Evolutionary conservation across 2,329 filamentous ascomycete species (phyloP).

Genomic region (Phoma sp.): DNA sequence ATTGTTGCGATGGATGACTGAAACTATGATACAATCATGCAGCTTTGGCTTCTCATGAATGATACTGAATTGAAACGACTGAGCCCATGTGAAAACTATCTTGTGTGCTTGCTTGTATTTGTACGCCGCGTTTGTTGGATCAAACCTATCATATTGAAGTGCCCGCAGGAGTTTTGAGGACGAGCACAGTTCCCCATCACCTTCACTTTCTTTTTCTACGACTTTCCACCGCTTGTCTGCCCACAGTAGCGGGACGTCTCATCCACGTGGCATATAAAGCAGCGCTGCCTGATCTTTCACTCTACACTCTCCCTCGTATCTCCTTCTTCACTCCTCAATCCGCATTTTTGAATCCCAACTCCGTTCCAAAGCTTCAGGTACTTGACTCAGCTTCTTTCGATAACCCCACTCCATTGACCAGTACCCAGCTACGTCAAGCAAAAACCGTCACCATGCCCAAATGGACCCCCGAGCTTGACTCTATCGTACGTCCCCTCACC

Average conservation of each 20-base stretch:
- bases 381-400: too few species aligned
- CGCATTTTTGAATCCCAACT: too few species aligned
- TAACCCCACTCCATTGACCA: too few species aligned
- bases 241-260: background rate
- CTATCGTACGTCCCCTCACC: background rate
- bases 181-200: background rate
- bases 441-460: background rate
- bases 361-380: too few species aligned
- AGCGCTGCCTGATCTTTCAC: background rate
- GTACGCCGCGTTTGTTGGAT: too few species aligned
- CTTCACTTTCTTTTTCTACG: background rate
- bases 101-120: too few species aligned
- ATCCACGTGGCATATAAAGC: background rate
- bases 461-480: constrained; percentile 15
- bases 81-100: too few species aligned
- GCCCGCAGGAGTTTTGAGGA: background rate
- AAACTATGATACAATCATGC: too few species aligned
- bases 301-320: background rate
- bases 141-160: background rate
- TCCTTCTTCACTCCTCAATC: too few species aligned
- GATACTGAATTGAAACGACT: too few species aligned
- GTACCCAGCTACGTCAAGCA: background rate
- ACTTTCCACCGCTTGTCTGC: background rate
- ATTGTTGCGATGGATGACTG: too few species aligned
- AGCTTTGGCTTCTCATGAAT: too few species aligned